Evolutionary conservation across 2,329 filamentous ascomycete species (phyloP), one percentile per base, ranked within the genome.

Genomic region (Ascochyta koolunga): DNA sequence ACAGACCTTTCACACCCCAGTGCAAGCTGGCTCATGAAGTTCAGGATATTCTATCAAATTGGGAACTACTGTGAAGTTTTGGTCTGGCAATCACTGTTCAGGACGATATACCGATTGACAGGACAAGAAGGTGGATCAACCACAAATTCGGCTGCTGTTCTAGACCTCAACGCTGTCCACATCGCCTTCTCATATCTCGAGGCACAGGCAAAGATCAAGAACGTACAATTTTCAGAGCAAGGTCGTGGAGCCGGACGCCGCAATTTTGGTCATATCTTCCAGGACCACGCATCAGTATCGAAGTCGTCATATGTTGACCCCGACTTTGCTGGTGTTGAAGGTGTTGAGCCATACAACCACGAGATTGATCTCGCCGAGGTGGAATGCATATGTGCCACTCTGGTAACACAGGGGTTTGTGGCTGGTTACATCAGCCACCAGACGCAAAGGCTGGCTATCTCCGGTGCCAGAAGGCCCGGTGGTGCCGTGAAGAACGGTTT

Each of bases 341-440:
- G 62, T 3, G 35, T 71, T 3, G 47, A 62, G 37, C 68, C 71
- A 0, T 68, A 71, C 32, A 64, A 70, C 15, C 66, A 66, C 7
- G 47, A 76, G 58, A 79, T 87, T 29, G 81, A 84, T 33, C 75
- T 83, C 31, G 77, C 83, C 13, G 88, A 91, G 62, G 80, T 96
- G n/a, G 91, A 96, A 75, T 86, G 86, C 38, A 86, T 90, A 42
- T 82, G 96, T 11, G 85, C 89, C 0, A 88, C 87, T 10, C 82
- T 97, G 11, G 84, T 96, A 18, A 86, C 89, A 43, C 90, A 96
- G 73, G 90, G 89, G 0, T 79, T 96, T 21, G 80, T 97, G 70
- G 86, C 88, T 62, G 93, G 93, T 1, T 97, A 93, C 68, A 83
- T 97, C 24, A 90, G 89, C 15, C 91, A 96, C 66, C 83, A 83